Conservation (phyloP, 2,329 filamentous ascomycete genomes). For the Nemania abortiva region DNA sequence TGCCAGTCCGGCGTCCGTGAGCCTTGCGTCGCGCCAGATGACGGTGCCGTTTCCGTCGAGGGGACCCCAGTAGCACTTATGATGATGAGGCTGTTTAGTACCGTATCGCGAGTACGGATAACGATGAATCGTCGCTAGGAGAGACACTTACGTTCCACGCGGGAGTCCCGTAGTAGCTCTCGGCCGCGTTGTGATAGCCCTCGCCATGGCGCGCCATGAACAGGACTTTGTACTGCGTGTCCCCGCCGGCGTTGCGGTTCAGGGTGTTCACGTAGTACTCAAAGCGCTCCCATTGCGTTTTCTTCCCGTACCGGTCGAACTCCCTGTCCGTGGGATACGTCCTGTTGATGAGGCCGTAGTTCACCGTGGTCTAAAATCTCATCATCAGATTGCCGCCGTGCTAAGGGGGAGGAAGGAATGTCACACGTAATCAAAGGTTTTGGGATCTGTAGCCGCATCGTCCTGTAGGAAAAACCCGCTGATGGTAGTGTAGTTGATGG, state of each 20-base stretch:
- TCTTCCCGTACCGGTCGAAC: conserved; percentile 54
- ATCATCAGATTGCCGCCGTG: conserved; percentile 22
- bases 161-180: conserved; percentile 74
- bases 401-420: neutral
- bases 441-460: conserved; percentile 65
- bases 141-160: conserved; percentile 71
- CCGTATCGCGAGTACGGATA: neutral
- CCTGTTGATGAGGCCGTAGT: conserved; percentile 75
- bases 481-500: conserved; percentile 71
- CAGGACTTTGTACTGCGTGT: conserved; percentile 72
- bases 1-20: conserved; percentile 67
- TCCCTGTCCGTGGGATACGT: conserved; percentile 68
- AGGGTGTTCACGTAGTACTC: conserved; percentile 67
- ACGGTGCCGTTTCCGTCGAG: conserved; percentile 72
- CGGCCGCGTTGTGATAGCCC: conserved; percentile 73
- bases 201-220: conserved; percentile 78
- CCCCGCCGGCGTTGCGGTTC: conserved; percentile 60
- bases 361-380: conserved; percentile 63
- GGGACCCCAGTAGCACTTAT: conserved; percentile 74
- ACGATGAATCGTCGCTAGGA: neutral
- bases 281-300: conserved; percentile 76
- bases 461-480: conserved; percentile 75
- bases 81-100: conserved; percentile 6
- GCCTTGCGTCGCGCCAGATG: conserved; percentile 72
- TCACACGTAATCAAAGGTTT: conserved; percentile 73